Base-by-base conservation (phyloP, 1,284 basidiomycete species). In the Puccinia horiana region DNA sequence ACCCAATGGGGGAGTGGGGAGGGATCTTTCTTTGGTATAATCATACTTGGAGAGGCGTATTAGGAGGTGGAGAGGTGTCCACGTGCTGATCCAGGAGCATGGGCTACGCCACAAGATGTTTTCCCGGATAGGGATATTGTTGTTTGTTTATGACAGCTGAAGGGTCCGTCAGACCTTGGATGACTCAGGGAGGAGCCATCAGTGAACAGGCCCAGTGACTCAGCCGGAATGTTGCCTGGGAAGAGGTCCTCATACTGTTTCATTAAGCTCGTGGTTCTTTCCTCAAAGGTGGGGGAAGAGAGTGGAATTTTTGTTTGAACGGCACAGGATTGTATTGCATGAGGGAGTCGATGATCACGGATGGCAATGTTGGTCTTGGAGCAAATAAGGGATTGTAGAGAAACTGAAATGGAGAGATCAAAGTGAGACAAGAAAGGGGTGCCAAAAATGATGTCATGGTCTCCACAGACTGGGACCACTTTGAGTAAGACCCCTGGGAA, bases 1-100 rank as follows among this genome's bases (percentile, higher is more conserved):
- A 84, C 81, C 83, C 83, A 83, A 12, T 69, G 40, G 1, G 83
- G 83, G 29, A 83, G 42, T 18, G 52, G 70, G 1, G 83, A 84
- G 0, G 85, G 86, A 78, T 78, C 76, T 23, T 78, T 78, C 44
- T 77, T 77, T 26, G 75, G 75, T 63, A 63, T 63, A 35, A 63
- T 63, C 58, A 63, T 29, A 20, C 40, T 44, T 70, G 67, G 67
- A n/a, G 67, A 70, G 20, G 67, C 35, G 40, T 70, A 20, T 52
- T 52, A 18, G 49, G 12, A 16, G 8, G 49, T 16, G 8, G 49
- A 52, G 18, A 9, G 49, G 8, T 18, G 18, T 9, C 49, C 9
- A 52, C 18, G 20, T 52, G 49, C 20, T 52, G 49, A 23, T 52
- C 49, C 11, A 52, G 18, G 49, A 52, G 49, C 18, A 18, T 52